Base-by-base conservation (phyloP, 306 rosid genomes). In the Ammopiptanthus mongolicus region DNA sequence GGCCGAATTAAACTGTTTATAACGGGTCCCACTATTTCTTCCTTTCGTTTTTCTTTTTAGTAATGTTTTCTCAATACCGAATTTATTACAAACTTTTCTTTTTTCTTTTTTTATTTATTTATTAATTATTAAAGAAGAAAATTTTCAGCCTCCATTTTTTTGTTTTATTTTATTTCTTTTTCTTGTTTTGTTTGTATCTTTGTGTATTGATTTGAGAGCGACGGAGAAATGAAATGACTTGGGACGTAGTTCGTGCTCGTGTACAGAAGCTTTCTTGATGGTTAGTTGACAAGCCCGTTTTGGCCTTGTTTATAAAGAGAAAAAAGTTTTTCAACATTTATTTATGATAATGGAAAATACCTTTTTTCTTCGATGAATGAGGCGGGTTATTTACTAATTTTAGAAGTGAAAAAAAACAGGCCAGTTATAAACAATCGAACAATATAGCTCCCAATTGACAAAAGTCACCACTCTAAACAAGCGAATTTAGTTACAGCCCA, bases 1-100 rank as follows among this genome's bases (percentile, higher is more conserved):
- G 91, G 96, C 91, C 87, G 88, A 84, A 81, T 86, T 85, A 67
- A 82, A 88, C 96, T 87, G 86, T 90, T 75, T 22, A 80, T 2
- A 41, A 25, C 23, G 87, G 93, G 93, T 50, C 88, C 96, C 74
- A 74, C 81, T 22, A 1, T 60, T 64, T 74, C 48, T 18, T 22
- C 15, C n/a, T n/a, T 73, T 9, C 47, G 14, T 39, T 47, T 6
- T 5, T 22, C 5, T 22, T 23, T 0, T n/a, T n/a, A n/a, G n/a
- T 1, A 9, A 10, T 11, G 9, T 37, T 58, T 41, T 37, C 2
- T 41, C n/a, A n/a, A n/a, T n/a, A n/a, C n/a, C n/a, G n/a, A n/a
- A n/a, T n/a, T n/a, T n/a, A n/a, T n/a, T n/a, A n/a, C n/a, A n/a
- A n/a, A n/a, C n/a, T n/a, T n/a, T n/a, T n/a, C n/a, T n/a, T n/a